Conservation (phyloP, 371 early-diverging fungal species). For the Funneliformis caledonium region DNA sequence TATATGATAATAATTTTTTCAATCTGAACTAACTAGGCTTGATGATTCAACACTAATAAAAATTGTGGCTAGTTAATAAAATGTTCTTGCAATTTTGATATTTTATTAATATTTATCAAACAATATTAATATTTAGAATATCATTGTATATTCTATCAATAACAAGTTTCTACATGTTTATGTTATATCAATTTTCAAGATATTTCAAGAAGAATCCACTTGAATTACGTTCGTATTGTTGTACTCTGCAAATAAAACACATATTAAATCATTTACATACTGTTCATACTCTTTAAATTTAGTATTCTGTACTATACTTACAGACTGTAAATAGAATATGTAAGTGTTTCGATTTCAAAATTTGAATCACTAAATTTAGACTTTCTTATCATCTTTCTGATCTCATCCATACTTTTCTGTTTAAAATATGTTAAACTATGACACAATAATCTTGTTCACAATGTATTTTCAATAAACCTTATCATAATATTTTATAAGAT, state of each 20-base stretch:
- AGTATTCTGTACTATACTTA: conserved; percentile 20
- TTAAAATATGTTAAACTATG: neutral
- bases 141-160: conserved; percentile 24
- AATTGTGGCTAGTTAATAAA: neutral
- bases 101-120: conserved; percentile 13
- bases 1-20: conserved; percentile 21
- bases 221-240: conserved; percentile 20
- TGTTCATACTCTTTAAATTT: neutral
- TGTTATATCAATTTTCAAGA: conserved; percentile 20
- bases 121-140: conserved; percentile 21
- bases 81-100: neutral
- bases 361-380: neutral
- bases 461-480: conserved; percentile 4
- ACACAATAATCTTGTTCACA: neutral
- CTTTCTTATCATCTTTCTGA: neutral
- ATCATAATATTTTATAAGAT: neutral
- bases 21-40: conserved; percentile 12
- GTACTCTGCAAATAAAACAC: conserved; percentile 20
- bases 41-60: conserved; percentile 32
- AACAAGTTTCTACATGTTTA: conserved; percentile 18
- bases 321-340: conserved; percentile 19
- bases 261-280: conserved; percentile 12
- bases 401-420: neutral
- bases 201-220: conserved; percentile 16
- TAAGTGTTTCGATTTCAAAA: conserved; percentile 16